A percentile compares a stretch with the other conserved stretches of the same genome.
Evolutionary conservation across 345 rosid genomes (phyloP).

Genomic region (Acer campestre): DNA sequence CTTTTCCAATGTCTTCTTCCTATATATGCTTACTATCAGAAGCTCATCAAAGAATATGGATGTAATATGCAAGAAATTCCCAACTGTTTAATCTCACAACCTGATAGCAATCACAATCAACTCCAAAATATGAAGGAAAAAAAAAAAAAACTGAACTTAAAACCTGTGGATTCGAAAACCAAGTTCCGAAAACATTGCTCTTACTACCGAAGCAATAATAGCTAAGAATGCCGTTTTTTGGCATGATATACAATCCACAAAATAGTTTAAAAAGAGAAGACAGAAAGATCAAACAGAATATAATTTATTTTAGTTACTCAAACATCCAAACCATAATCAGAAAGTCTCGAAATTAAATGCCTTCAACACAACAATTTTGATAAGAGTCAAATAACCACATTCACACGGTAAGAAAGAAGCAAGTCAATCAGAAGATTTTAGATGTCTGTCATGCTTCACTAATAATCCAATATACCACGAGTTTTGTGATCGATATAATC

Average conservation of each 20-base stretch:
- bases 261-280: neutral
- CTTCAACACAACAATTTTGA: neutral
- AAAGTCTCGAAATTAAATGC: neutral
- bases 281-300: neutral
- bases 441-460: conserved; percentile 3
- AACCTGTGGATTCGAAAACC: conserved; percentile 24
- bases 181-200: conserved; percentile 46
- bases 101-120: conserved; percentile 11
- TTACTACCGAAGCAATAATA: conserved; percentile 50
- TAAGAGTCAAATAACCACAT: neutral
- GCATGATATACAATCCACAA: conserved; percentile 34
- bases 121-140: neutral
- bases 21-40: neutral
- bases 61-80: conserved; percentile 31
- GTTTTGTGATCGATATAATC: conserved; percentile 18
- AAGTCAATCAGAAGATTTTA: conserved; percentile 16
- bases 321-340: conserved; percentile 12
- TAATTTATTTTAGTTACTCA: conserved; percentile 13
- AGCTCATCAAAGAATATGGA: conserved; percentile 69
- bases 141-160: conserved; percentile 22
- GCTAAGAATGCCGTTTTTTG: conserved; percentile 41
- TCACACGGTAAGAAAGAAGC: neutral
- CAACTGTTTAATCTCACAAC: conserved; percentile 14
- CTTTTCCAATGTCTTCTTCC: conserved; percentile 7
- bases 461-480: conserved; percentile 5